These are phyloP conservation scores for Mycosphaerella sp. DNA, from an alignment of 2,329 filamentous ascomycete species.

Conservation along the genomic window DNA sequence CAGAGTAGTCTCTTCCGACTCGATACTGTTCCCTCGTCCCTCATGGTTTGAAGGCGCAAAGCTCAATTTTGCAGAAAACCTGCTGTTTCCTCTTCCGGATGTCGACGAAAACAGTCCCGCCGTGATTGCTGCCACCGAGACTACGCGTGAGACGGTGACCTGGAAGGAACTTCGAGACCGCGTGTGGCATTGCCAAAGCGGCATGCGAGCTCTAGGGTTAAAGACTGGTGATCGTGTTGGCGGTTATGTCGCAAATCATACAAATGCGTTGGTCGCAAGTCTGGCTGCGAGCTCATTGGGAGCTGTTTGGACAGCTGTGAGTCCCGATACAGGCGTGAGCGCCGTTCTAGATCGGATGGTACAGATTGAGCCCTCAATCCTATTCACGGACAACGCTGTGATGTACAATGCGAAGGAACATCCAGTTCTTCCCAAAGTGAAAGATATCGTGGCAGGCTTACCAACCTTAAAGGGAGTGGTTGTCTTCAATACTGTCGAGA, in stretches of 20 bases:
- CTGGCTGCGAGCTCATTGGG: constrained; percentile 75
- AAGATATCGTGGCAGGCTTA: constrained; percentile 65
- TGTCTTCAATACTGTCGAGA: constrained; percentile 60
- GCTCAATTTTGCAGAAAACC: constrained; percentile 92
- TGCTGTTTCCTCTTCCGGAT: constrained; percentile 65
- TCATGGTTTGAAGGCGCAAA: constrained; percentile 72
- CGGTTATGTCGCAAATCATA: constrained; percentile 82
- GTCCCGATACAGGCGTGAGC: constrained; percentile 84
- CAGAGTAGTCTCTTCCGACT: constrained; percentile 61
- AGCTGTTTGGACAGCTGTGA: constrained; percentile 88
- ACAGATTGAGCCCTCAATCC: constrained; percentile 74
- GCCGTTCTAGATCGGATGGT: constrained; percentile 80
- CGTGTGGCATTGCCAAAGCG: constrained; percentile 66
- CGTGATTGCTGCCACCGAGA: constrained; percentile 76
- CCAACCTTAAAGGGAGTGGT: constrained; percentile 63
- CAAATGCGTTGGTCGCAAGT: constrained; percentile 80
- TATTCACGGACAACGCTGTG: constrained; percentile 83
- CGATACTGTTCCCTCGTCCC: constrained; percentile 77
- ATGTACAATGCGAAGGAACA: constrained; percentile 90
- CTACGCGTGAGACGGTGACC: constrained; percentile 56
- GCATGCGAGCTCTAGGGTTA: constrained; percentile 61
- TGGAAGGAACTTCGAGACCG: constrained; percentile 76
- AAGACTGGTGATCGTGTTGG: constrained; percentile 56
- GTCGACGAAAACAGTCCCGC: constrained; percentile 58
- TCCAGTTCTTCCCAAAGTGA: constrained; percentile 69